phyloP scores from a whole-genome alignment of 176 grass and related monocot genomes.

The Eragrostis curvula region DNA sequence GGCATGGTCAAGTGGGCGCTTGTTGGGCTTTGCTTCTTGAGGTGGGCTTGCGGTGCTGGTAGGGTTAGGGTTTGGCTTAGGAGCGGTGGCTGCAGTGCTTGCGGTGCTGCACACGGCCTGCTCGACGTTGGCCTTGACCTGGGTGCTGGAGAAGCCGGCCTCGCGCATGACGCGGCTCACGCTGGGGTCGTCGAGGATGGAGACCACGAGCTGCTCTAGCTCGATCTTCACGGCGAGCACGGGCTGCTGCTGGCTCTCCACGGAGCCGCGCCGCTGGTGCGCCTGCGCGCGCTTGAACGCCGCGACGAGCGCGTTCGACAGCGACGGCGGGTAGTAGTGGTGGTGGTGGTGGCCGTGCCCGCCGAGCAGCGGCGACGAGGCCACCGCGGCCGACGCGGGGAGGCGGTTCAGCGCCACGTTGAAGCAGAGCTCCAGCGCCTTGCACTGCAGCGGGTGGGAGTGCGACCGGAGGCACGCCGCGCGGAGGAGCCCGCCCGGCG shows the following conservation, averaged over 20 bases:
- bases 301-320: constrained; percentile 92
- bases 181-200: constrained; percentile 97
- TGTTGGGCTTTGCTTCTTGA: constrained; percentile 55
- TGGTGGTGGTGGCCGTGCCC: constrained; percentile 40
- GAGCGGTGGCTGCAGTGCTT: constrained; percentile 18
- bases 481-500: constrained; percentile 67
- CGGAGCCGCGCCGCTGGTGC: constrained; percentile 80
- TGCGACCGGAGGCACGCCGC: constrained; percentile 80
- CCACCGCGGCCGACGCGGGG: constrained; percentile 58
- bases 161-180: constrained; percentile 96
- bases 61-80: constrained; percentile 62
- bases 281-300: constrained; percentile 96
- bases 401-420: constrained; percentile 94
- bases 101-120: constrained; percentile 62
- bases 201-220: constrained; percentile 91
- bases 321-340: constrained; percentile 66
- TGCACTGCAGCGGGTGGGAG: constrained; percentile 92
- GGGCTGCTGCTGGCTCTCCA: constrained; percentile 92
- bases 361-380: constrained; percentile 54
- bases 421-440: constrained; percentile 97
- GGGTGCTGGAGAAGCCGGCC: constrained; percentile 95
- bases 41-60: constrained; percentile 41
- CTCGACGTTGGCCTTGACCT: constrained; percentile 93
- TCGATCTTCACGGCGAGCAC: constrained; percentile 89
- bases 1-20: constrained; percentile 9